These are phyloP conservation scores for Mikania micrantha DNA, from an alignment of 129 eudicot species.

Conservation along the genomic window DNA sequence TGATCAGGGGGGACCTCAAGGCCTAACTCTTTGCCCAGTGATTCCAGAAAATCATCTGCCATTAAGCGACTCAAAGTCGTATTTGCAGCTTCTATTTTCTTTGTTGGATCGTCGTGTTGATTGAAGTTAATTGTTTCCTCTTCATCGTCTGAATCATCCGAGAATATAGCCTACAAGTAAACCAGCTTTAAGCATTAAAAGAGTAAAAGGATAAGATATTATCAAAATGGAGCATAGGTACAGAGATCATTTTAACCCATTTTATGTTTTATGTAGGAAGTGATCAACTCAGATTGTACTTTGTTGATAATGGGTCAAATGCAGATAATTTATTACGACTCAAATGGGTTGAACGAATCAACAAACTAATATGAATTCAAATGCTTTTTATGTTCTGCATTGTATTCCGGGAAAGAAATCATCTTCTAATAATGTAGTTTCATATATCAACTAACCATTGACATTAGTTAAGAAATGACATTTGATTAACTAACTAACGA, in stretches of 20 bases:
- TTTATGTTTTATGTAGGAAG: background rate
- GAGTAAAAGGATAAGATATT: background rate
- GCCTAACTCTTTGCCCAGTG: slow-evolving; percentile 91
- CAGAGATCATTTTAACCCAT: background rate
- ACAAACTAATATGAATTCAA: background rate
- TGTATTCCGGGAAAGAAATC: background rate
- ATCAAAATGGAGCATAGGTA: background rate
- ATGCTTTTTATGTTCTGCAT: background rate
- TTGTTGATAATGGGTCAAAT: background rate
- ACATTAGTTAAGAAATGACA: too few relatives aligned
- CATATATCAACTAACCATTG: too few relatives aligned
- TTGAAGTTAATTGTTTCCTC: slow-evolving; percentile 31
- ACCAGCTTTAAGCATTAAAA: background rate
- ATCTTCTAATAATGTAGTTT: background rate
- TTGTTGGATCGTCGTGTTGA: slow-evolving; percentile 53
- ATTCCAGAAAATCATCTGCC: slow-evolving; percentile 96
- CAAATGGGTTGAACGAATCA: background rate
- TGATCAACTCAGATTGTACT: background rate
- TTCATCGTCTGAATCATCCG: slow-evolving; percentile 92
- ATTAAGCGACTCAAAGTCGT: slow-evolving; percentile 73
- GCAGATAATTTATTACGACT: background rate
- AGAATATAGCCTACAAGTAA: slow-evolving; percentile 81
- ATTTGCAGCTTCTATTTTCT: slow-evolving; percentile 75
- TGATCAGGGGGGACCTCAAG: slow-evolving; percentile 84
- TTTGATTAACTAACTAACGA: too few relatives aligned